Conservation (phyloP, 352 stramenopile genomes). For the Pythium diclinum region DNA sequence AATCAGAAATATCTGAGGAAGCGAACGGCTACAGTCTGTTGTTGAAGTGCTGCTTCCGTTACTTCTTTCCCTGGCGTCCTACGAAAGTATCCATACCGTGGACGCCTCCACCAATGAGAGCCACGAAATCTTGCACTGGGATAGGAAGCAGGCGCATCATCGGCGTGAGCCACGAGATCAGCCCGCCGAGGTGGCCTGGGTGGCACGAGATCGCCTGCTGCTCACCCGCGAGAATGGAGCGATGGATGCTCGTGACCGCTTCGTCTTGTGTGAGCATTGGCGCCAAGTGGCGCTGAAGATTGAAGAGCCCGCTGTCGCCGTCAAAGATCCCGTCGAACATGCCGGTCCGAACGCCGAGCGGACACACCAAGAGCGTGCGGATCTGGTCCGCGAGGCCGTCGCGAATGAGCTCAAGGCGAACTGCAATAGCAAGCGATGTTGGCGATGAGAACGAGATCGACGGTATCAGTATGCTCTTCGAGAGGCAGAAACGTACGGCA, state of each 20-base stretch:
- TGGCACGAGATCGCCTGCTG: slow-evolving; percentile 63
- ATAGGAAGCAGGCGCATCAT: slow-evolving; percentile 49
- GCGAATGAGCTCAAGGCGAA: slow-evolving; percentile 65
- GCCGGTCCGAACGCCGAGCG: slow-evolving; percentile 58
- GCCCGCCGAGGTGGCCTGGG: slow-evolving; percentile 35
- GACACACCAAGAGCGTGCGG: slow-evolving; percentile 68
- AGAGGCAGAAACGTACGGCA: slow-evolving; percentile 41
- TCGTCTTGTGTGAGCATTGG: slow-evolving; percentile 25
- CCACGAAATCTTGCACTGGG: slow-evolving; percentile 39
- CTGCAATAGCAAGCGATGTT: too few relatives aligned
- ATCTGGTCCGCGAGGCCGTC: slow-evolving; percentile 44
- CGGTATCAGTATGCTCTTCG: too few relatives aligned
- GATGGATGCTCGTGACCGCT: slow-evolving; percentile 48
- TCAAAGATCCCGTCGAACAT: slow-evolving; percentile 70
- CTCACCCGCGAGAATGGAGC: slow-evolving; percentile 44
- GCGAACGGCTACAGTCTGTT: background rate
- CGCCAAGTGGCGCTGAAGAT: slow-evolving; percentile 11
- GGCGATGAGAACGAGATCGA: too few relatives aligned
- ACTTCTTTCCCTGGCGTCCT: slow-evolving; percentile 21
- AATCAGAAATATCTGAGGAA: slow-evolving; percentile 4
- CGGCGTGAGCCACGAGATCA: slow-evolving; percentile 38
- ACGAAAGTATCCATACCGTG: slow-evolving; percentile 77
- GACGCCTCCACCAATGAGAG: slow-evolving; percentile 37
- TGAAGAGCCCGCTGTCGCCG: slow-evolving; percentile 20
- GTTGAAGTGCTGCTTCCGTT: too few relatives aligned